A percentile compares a stretch with the other conserved stretches of the same genome.
These are phyloP conservation scores for Tylopilus felleus DNA, from an alignment of 768 basidiomycete genomes.

Conservation along the genomic window DNA sequence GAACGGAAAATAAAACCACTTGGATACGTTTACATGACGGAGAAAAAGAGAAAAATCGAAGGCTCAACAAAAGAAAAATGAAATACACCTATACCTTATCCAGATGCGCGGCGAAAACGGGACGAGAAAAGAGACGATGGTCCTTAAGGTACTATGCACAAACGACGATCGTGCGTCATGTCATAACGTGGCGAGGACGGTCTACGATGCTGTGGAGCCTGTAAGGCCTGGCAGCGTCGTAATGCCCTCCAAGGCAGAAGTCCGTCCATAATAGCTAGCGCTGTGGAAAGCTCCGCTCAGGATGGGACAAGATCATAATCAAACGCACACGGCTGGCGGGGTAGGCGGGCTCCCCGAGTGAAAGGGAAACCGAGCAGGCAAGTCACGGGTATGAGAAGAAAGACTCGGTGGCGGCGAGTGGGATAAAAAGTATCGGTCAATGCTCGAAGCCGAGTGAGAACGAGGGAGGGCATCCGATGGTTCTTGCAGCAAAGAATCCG, in stretches of 20 bases:
- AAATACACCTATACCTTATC: not conserved
- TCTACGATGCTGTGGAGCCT: not conserved
- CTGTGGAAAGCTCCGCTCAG: not conserved
- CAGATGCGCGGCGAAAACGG: not conserved
- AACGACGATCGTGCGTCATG: not conserved
- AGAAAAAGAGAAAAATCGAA: not conserved
- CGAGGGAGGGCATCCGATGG: slow-evolving; percentile 32
- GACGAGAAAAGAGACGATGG: not conserved
- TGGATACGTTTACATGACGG: slow-evolving; percentile 13
- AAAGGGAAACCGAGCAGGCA: slow-evolving; percentile 25
- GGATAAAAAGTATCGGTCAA: slow-evolving; percentile 48
- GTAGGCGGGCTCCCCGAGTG: slow-evolving; percentile 27
- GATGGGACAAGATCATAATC: slow-evolving; percentile 1
- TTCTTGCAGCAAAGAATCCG: slow-evolving; percentile 36
- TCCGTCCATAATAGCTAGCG: not conserved
- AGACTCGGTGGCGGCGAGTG: slow-evolving; percentile 30
- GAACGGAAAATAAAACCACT: not conserved
- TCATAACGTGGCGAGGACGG: not conserved
- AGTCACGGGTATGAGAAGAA: slow-evolving; percentile 18
- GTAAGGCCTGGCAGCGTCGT: not conserved
- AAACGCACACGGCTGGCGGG: slow-evolving; percentile 24
- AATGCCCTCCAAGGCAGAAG: not conserved
- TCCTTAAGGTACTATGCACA: not conserved
- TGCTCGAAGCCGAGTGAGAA: slow-evolving; percentile 50
- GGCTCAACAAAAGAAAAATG: not conserved